Evolutionary conservation across 2,329 filamentous ascomycete genomes (phyloP).

Genomic region (Talaromyces sp.): DNA sequence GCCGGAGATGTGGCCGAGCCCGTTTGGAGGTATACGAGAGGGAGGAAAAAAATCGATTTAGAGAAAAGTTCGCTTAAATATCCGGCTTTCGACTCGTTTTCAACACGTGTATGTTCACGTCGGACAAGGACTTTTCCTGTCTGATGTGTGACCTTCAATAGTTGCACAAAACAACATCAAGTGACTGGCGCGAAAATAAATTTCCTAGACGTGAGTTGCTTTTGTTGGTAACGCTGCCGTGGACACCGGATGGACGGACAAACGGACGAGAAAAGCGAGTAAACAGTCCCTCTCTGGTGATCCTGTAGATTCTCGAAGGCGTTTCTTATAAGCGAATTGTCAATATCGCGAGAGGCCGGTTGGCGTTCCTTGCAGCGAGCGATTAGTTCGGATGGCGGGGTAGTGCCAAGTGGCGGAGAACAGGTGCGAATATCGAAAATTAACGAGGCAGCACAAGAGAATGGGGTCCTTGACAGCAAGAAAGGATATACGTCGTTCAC

Average conservation of each 20-base stretch:
- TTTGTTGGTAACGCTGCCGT: not conserved
- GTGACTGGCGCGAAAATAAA: not conserved
- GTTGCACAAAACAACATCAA: not conserved
- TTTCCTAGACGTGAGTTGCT: not conserved
- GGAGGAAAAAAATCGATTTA: not conserved
- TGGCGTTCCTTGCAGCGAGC: not conserved
- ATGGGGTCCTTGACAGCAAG: not conserved
- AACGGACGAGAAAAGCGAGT: not conserved
- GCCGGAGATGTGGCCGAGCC: conserved; percentile 24
- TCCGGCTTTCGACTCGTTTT: not conserved
- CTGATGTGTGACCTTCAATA: not conserved
- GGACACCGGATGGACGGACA: not conserved
- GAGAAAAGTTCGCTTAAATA: not conserved
- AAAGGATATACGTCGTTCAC: not conserved
- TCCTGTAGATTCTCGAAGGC: not conserved
- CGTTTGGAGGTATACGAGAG: conserved; percentile 1
- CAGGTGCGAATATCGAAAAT: conserved; percentile 2
- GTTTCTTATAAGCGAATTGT: not conserved
- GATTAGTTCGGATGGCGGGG: conserved; percentile 9
- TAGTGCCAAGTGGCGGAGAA: conserved; percentile 10
- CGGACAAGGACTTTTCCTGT: not conserved
- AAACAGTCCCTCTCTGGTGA: not conserved
- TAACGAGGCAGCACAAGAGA: conserved; percentile 3
- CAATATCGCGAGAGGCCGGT: not conserved
- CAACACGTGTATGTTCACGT: not conserved